Evolutionary conservation across 1,284 basidiomycete genomes (phyloP), one percentile per base, ranked within the genome.

Genomic region (Rugosomyces carneus): DNA sequence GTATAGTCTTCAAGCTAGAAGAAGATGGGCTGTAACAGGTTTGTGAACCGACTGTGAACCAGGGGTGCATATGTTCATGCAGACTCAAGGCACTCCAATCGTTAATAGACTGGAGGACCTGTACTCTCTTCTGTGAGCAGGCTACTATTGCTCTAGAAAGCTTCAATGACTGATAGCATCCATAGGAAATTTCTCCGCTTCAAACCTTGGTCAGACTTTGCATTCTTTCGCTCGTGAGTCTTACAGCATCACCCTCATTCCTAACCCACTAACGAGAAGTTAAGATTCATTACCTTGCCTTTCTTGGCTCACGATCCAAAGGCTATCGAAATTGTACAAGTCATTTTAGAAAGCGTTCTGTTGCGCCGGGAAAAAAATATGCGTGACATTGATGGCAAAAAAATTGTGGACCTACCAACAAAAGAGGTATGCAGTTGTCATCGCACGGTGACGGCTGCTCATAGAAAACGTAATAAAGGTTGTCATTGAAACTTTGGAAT

Each of bases 301-400:
- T 96, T 95, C 69, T 73, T 92, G 37, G 83, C 80, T 27, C 84
- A 80, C 31, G 93, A 96, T 61, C 82, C 88, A 0, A 92, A 93
- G 61, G 92, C 91, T 0, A 86, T 96, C 45, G 90, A 93, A 57
- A 83, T 95, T 29, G 91, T 96, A 0, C 93, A 95, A 65, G 86
- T 92, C 46, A 93, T 97, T 47, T 74, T 97, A 24, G 91, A 95
- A 61, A 89, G 81, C 32, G 79, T 92, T 35, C 71, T 99, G 3
- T 71, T 99, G 1, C 79, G 95, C n/a, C 78, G 95, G 51, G 94
- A 98, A 65, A 99, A 99, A 71, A 86, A 78, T 49, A 96, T 93
- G 89, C 81, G 80, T 37, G 95, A 96, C 66, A 76, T 72, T 37
- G 81, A 94, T 56, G 95, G 95, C 1, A 85, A 89, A 41, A 79